These are phyloP conservation scores for Zymoseptoria brevis DNA, from an alignment of 2,329 filamentous ascomycete genomes.

Conservation along the genomic window DNA sequence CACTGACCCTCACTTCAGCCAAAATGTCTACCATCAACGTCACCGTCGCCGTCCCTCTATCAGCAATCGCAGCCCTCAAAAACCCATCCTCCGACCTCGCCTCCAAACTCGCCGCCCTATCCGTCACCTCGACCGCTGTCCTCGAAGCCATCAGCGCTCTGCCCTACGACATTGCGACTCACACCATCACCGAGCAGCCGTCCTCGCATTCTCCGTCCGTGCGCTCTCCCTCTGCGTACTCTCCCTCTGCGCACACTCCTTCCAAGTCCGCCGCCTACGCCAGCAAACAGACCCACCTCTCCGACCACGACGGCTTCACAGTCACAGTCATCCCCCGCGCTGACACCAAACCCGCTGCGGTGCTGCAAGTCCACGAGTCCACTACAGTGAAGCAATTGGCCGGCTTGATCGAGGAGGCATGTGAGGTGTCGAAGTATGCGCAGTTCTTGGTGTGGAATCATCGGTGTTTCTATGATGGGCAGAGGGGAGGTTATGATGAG, in stretches of 20 bases:
- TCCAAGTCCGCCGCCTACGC: background rate
- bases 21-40: constrained; percentile 5
- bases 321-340: background rate
- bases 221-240: too few relatives aligned
- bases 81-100: background rate
- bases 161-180: background rate
- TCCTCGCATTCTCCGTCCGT: too few relatives aligned
- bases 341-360: background rate
- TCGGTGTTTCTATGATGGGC: background rate
- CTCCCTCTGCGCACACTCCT: too few relatives aligned
- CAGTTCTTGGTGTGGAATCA: background rate
- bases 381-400: background rate
- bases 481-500: background rate
- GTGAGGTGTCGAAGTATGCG: background rate
- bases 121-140: background rate
- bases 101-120: background rate
- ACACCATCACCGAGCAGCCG: background rate
- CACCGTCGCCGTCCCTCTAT: constrained; percentile 4
- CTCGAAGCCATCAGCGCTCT: background rate
- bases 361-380: background rate
- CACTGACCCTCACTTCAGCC: background rate
- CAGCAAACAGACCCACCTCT: background rate
- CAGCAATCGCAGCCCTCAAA: constrained; percentile 1
- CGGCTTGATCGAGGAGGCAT: background rate
- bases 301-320: background rate